phyloP scores from a whole-genome alignment of 768 basidiomycete genomes.

The Boletus patriciae region DNA sequence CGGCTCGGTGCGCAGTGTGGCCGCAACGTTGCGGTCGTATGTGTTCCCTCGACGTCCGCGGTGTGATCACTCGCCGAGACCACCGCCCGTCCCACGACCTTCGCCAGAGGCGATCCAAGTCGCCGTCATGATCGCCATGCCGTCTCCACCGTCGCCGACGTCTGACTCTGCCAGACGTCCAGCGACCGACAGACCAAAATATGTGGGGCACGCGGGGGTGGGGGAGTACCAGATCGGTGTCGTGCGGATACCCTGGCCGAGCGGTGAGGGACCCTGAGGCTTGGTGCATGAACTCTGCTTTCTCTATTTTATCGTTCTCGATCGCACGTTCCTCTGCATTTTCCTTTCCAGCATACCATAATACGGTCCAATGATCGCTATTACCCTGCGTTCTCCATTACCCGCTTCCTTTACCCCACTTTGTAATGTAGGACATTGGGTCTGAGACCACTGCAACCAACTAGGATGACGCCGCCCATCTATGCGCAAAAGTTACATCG shows the following conservation, averaged over 20 bases:
- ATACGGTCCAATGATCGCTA: background rate
- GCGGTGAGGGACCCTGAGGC: slow-evolving; percentile 10
- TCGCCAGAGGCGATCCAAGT: slow-evolving; percentile 36
- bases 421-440: slow-evolving; percentile 11
- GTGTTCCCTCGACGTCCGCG: slow-evolving; percentile 5
- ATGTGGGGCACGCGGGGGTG: slow-evolving; percentile 10
- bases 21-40: slow-evolving; percentile 7
- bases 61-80: slow-evolving; percentile 5
- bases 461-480: background rate
- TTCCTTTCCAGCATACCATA: background rate
- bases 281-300: background rate
- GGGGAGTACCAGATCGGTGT: slow-evolving; percentile 49
- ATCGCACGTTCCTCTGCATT: background rate
- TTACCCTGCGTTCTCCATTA: background rate
- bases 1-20: background rate
- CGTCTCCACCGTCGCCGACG: slow-evolving; percentile 21
- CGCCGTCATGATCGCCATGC: slow-evolving; percentile 50
- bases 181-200: background rate
- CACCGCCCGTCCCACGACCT: slow-evolving; percentile 10
- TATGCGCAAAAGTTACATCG: background rate
- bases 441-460: background rate
- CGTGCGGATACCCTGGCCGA: slow-evolving; percentile 37
- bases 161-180: background rate
- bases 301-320: background rate
- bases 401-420: background rate